A percentile compares a stretch with the other conserved stretches of the same genome.
Conservation (phyloP, 352 stramenopile genomes). For the Peronospora tabacina region DNA sequence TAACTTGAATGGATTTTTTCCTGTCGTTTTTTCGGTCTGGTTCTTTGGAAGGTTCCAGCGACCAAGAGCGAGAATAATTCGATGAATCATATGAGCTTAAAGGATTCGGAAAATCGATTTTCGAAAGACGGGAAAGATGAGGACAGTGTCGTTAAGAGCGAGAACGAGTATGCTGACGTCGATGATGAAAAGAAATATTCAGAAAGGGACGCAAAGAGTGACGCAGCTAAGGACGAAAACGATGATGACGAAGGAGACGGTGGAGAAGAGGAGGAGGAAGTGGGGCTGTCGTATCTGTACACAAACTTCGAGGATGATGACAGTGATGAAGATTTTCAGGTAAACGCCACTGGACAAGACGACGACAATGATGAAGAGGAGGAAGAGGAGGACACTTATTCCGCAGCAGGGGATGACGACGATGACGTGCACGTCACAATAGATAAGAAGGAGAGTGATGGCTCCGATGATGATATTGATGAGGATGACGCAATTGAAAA, state of each 20-base stretch:
- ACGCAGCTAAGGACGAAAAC: slow-evolving; percentile 23
- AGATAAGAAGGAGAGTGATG: slow-evolving; percentile 32
- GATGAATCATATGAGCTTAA: slow-evolving; percentile 9
- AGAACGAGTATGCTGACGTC: no score
- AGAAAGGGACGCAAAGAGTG: slow-evolving; percentile 26
- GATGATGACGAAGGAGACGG: slow-evolving; percentile 23
- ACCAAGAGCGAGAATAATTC: slow-evolving; percentile 9
- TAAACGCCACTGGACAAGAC: slow-evolving; percentile 26
- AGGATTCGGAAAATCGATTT: slow-evolving; percentile 14
- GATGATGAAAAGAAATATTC: slow-evolving; percentile 35
- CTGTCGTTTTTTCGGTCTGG: slow-evolving; percentile 6
- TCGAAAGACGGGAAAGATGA: slow-evolving; percentile 20
- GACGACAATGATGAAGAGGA: slow-evolving; percentile 48
- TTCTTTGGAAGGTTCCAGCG: slow-evolving; percentile 16
- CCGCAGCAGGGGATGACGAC: slow-evolving; percentile 18
- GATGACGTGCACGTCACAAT: slow-evolving; percentile 23
- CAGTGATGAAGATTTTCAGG: slow-evolving; percentile 33
- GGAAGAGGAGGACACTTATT: slow-evolving; percentile 25
- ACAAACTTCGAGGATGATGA: slow-evolving; percentile 53
- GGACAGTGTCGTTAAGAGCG: no score
- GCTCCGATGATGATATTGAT: slow-evolving; percentile 24
- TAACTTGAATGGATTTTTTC: slow-evolving; percentile 11
- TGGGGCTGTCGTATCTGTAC: slow-evolving; percentile 59
- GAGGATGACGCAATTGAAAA: slow-evolving; percentile 10
- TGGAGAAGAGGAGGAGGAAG: slow-evolving; percentile 34